Evolutionary conservation across 2,329 filamentous ascomycete genomes (phyloP), one percentile per base, ranked within the genome.

Genomic region (Corinectria fuckeliana): DNA sequence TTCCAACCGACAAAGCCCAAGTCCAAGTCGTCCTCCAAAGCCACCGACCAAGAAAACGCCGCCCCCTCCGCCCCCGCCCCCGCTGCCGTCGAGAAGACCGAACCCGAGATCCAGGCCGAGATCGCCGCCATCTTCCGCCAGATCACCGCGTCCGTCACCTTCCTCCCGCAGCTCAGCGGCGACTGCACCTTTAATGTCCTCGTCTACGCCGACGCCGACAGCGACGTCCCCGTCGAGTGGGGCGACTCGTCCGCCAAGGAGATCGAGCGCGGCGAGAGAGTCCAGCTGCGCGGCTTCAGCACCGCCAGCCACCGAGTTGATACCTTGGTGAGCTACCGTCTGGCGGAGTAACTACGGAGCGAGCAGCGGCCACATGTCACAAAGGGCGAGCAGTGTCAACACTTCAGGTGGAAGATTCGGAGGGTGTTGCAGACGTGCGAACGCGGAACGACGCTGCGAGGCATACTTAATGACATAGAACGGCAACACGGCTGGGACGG

Each of bases 101-200:
- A 99, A 70, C 83, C 90, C 58, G 93, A 98, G 75, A 97, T 98
- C 68, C 95, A 99, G 75, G 84, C 91, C 63, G 94, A 98, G 74
- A 98, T 99, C 68, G 93, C 96, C 69, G 92, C 93, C 48, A 91
- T 99, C 63, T 99, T 99, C 82, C 89, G 95, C 47, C 95, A 99
- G 74, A 98, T 99, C 76, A 99, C 95, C 1, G 95, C 95, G 1
- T 97, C 92, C 0, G 95, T 99, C 54, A 98, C 95, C 0, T 99
- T 99, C 75, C 81, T 99, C 11, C 95, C 95, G 0, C 93, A 98
- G 80, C 86, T 99, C 5, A 72, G 61, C 63, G 93, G 93, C 38
- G 91, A 97, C 76, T 99, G 94, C 82, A 98, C 95, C 10, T 99
- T 99, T 83, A 99, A 99, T 73, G 94, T 99, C 47, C 85, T 99